Evolutionary conservation across 495 filamentous ascomycete species (phyloP), one percentile per base, ranked within the genome.

Genomic region (Talaromyces wortmannii): DNA sequence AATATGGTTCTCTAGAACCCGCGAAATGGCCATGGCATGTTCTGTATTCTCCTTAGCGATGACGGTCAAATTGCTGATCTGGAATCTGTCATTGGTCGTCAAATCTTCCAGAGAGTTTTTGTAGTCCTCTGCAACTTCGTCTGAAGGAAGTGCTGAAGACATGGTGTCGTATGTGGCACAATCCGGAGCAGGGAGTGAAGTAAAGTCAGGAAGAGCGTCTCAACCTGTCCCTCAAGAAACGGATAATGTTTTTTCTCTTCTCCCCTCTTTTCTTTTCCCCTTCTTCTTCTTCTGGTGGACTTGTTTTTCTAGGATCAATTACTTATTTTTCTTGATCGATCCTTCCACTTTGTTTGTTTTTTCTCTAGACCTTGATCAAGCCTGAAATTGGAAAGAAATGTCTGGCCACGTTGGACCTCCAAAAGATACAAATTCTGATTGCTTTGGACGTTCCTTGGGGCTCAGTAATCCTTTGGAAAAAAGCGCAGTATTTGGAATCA

Each of bases 11-110:
- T 94, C 87, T 68, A 98, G 68, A 6, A 87, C 88, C 57, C 88
- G 84, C 6, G 92, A 89, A 61, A 98, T 97, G 50, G 88, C 90
- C 68, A 88, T 82, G 31, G 92, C 94, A 74, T 96, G 89, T 67
- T 92, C 88, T 56, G 91, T 96, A 61, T 95, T 96, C 67, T 98
- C 94, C 65, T 91, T 90, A 54, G 94, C 94, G 62, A 98, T 97
- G 63, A 94, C 83, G 33, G 94, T 97, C 67, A 98, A 73, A 70
- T 92, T 96, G 74, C 86, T 89, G 69, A 98, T 98, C 72, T 96
- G 92, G 64, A 85, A 87, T 66, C 90, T 84, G 63, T 89, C 90
- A 74, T 96, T 96, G 61, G 84, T 80, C 54, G 85, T 87, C 62
- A 98, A 78, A 72, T 96, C 94, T 70, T 92, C 86, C 63, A 98